Conservation (phyloP, 352 stramenopile genomes). For the Pythium dissimile region DNA sequence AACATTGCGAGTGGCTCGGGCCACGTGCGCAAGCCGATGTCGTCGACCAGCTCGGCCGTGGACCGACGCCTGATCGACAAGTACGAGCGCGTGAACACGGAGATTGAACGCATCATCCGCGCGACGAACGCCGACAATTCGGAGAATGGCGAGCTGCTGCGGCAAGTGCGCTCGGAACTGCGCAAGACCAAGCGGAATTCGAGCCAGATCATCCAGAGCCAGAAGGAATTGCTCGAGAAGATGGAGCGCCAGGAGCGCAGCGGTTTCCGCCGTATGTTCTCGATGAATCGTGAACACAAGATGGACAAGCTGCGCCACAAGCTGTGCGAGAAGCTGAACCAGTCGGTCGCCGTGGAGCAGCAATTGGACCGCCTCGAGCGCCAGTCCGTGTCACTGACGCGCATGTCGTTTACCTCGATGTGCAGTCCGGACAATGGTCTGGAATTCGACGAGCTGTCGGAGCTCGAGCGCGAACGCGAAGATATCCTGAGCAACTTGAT, state of each 20-base stretch:
- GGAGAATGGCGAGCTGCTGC: constrained; percentile 27
- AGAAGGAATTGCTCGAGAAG: constrained; percentile 81
- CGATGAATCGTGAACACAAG: constrained; percentile 62
- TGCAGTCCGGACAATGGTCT: constrained; percentile 8
- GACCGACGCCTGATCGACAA: constrained; percentile 65
- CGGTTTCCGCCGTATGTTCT: constrained; percentile 62
- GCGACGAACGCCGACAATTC: constrained; percentile 37
- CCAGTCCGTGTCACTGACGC: constrained; percentile 57
- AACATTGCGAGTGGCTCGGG: constrained; percentile 4
- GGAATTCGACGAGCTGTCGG: constrained; percentile 46
- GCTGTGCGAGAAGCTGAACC: constrained; percentile 65
- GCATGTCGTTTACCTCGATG: constrained; percentile 43
- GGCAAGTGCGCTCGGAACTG: constrained; percentile 38
- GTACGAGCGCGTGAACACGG: constrained; percentile 73
- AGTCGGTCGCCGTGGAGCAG: constrained; percentile 62
- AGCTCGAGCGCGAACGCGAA: constrained; percentile 68
- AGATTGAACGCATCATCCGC: constrained; percentile 69
- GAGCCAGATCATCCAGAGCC: constrained; percentile 70
- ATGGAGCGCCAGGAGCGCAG: constrained; percentile 72
- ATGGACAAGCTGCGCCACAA: constrained; percentile 73
- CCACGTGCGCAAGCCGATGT: neutral
- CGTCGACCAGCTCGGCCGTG: constrained; percentile 27
- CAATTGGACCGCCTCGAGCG: constrained; percentile 63
- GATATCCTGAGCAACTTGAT: constrained; percentile 70
- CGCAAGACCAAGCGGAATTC: constrained; percentile 61